Base-by-base conservation (phyloP, 495 filamentous ascomycete species). In the Penicillium salamii region DNA sequence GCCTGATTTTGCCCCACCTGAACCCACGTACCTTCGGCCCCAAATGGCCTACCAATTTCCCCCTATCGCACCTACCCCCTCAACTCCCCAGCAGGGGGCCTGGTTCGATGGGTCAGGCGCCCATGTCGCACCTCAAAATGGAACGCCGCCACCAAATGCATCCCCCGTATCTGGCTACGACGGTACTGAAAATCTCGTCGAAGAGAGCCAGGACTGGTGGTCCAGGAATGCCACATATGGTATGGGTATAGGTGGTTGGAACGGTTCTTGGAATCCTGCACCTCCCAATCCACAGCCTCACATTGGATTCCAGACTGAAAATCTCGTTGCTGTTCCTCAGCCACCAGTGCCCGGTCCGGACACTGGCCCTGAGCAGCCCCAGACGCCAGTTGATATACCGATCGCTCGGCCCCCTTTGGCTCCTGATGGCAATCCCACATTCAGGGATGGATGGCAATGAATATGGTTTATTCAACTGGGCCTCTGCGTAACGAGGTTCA, bases 121-220 rank as follows among this genome's bases (percentile, higher is more conserved):
- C 17, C 63, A 56, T 13, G 29, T 57, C 20, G 43, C 19, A 12
- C 46, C 32, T 31, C 65, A 58, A 18, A 57, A 58, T n/a, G 42
- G 54, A 20, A 42, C 68, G 21, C 33, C 62, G 0, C 39, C 57
- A 3, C 62, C 66, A 1, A 53, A 47, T 17, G 57, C 58, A 23
- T 69, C 71, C 1, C 67, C 75, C 11, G 52, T 67, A 18, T 55
- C 73, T 5, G 59, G 60, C 19, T 70, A 81, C 18, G 74, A 75
- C 9, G 69, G 67, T 5, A 61, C 77, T 3, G 74, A 79, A 8
- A 71, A 72, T 5, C 52, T 80, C 17, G 72, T 82, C 6, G 72
- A 77, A 39, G 75, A 79, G 35, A 79, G 74, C 46, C 80, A 80
- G 41, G 74, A 82, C 29, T 84, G 80, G 81, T 83, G 79, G 80